These are phyloP conservation scores for Picea glauca DNA, from an alignment of 75 land plant species.

Conservation along the genomic window DNA sequence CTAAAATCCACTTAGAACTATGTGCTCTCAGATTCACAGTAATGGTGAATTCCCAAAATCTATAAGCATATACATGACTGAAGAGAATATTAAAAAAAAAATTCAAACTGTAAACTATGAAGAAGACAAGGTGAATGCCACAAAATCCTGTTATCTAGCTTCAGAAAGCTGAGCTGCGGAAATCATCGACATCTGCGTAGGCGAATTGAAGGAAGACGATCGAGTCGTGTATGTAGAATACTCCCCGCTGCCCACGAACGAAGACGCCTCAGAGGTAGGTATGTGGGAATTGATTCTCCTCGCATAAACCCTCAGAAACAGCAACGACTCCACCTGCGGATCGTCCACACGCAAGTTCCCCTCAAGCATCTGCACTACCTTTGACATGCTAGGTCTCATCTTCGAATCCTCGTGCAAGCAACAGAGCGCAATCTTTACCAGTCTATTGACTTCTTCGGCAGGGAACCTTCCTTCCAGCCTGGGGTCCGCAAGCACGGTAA, in stretches of 20 bases:
- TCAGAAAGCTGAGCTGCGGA: constrained; percentile 1
- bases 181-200: not conserved
- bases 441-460: constrained; percentile 39
- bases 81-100: no score
- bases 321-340: constrained; percentile 34
- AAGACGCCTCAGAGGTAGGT: constrained; percentile 5
- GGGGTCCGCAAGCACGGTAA: constrained; percentile 38
- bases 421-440: constrained; percentile 57
- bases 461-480: constrained; percentile 31
- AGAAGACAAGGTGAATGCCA: no score
- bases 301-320: constrained; percentile 39
- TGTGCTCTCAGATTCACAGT: no score
- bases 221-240: not conserved
- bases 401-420: constrained; percentile 66
- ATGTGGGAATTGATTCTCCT: constrained; percentile 10
- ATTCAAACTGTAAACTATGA: no score
- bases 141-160: not conserved
- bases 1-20: not conserved
- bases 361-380: constrained; percentile 60
- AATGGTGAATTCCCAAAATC: no score
- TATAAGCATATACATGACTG: no score
- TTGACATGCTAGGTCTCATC: constrained; percentile 53
- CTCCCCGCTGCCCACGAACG: no score
- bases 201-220: not conserved
- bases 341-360: constrained; percentile 33